Conservation (phyloP, 257 asterid species). For the Nemophila menziesii region DNA sequence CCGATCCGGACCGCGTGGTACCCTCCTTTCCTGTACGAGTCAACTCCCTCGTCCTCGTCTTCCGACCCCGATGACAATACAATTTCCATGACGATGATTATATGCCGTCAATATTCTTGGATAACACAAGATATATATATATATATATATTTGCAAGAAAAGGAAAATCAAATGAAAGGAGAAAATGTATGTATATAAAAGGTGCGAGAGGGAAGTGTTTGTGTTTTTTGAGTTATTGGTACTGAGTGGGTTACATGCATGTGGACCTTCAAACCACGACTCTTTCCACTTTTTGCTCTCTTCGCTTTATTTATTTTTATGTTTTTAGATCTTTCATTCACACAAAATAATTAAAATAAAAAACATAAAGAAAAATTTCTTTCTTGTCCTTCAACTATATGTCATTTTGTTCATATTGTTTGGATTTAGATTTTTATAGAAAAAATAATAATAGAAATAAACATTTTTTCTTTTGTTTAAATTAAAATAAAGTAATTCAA, state of each 20-base stretch:
- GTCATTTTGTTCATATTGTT: no score
- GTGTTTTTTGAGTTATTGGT: slow-evolving; percentile 5
- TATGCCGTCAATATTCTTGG: background rate
- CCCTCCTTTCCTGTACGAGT: slow-evolving; percentile 73
- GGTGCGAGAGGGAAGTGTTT: slow-evolving; percentile 5
- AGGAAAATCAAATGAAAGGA: background rate
- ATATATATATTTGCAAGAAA: background rate
- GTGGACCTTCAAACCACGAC: slow-evolving; percentile 31
- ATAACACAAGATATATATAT: background rate
- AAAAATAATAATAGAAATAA: no score
- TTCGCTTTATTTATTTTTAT: slow-evolving; percentile 1
- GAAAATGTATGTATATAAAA: no score
- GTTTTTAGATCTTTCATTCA: no score
- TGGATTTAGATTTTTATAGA: no score
- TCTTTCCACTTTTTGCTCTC: slow-evolving; percentile 33
- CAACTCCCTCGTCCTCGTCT: slow-evolving; percentile 75
- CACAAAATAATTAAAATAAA: no score
- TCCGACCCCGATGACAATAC: slow-evolving; percentile 87
- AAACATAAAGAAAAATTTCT: no score
- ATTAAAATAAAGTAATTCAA: no score
- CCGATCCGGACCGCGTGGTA: slow-evolving; percentile 83
- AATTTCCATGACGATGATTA: slow-evolving; percentile 36
- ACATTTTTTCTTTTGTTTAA: no score
- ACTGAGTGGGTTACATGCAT: background rate
- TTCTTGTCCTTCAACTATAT: no score